Conservation (phyloP, 257 asterid species). For the Apocynum venetum region DNA sequence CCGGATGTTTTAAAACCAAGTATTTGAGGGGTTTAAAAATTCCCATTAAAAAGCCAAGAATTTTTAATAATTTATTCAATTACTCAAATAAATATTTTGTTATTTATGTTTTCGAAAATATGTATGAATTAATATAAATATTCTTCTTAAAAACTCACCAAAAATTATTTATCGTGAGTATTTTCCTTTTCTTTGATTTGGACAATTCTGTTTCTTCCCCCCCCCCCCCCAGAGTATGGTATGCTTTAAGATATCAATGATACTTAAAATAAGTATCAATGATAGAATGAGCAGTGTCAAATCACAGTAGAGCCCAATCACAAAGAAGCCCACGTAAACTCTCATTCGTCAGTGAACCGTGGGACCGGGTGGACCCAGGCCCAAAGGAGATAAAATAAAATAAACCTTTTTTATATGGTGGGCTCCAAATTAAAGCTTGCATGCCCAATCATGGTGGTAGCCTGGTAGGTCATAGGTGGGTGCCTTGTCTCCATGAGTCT, state of each 20-base stretch:
- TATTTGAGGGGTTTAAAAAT: too few species aligned
- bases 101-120: too few species aligned
- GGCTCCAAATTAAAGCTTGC: constrained; percentile 3
- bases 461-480: neutral
- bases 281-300: constrained; percentile 13
- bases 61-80: too few species aligned
- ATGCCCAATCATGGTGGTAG: constrained; percentile 19
- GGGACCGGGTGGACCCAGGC: constrained; percentile 14
- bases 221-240: neutral
- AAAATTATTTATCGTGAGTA: too few species aligned
- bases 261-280: neutral
- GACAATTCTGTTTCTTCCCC: neutral
- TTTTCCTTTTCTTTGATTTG: neutral
- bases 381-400: neutral
- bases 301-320: neutral
- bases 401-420: neutral
- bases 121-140: too few species aligned
- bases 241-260: too few species aligned
- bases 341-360: constrained; percentile 7
- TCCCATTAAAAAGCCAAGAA: too few species aligned
- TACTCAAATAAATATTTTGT: too few species aligned
- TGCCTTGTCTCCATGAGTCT: neutral
- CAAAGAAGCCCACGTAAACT: constrained; percentile 9
- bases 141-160: too few species aligned
- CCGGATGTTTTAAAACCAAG: too few species aligned